Evolutionary conservation across 1,284 basidiomycete genomes (phyloP), one percentile per base, ranked within the genome.

Genomic region (Meira nashicola): DNA sequence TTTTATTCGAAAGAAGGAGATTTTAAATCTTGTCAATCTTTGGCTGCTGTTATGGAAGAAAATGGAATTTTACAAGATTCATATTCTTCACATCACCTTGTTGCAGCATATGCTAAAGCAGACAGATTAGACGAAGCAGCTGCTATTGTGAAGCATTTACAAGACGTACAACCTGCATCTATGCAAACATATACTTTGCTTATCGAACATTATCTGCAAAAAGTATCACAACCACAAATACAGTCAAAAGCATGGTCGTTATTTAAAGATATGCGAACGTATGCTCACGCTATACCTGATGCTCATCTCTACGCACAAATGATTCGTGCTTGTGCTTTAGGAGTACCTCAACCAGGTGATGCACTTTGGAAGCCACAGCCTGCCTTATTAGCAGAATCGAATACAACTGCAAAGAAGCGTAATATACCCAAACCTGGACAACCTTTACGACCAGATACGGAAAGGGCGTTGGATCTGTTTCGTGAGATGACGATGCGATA

Each of bases 181-280:
- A 62, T 73, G 59, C 65, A 71, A 5, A 70, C 74, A 1, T 77
- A 77, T 53, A 71, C 76, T 21, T 44, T 77, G 21, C 47, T 70
- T 5, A 67, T 73, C 28, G 59, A 67, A n/a, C 65, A 63, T 6
- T 55, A 74, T 28, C 28, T 62, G 7, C 59, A 62, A 41, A 59
- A 68, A 25, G 58, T 57, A 19, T 39, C 64, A 15, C 59, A 60
- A 2, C 67, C 62, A 28, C 5, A 70, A 15, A 65, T 69, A 33
- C 60, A 63, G 10, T 15, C 67, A 11, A 69, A 60, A 1, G 21
- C 25, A 19, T 95, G 90, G 90, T 90, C 96, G 71, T 83, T 97
- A 23, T 97, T 92, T 77, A 82, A 89, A 1, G 92, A 97, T 77
- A 95, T 96, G 90, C 89, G 95, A 55, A 89, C 96, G 56, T 87